These are phyloP conservation scores for Dryadomyces quercus-mongolicae DNA, from an alignment of 2,329 filamentous ascomycete genomes.

Conservation along the genomic window DNA sequence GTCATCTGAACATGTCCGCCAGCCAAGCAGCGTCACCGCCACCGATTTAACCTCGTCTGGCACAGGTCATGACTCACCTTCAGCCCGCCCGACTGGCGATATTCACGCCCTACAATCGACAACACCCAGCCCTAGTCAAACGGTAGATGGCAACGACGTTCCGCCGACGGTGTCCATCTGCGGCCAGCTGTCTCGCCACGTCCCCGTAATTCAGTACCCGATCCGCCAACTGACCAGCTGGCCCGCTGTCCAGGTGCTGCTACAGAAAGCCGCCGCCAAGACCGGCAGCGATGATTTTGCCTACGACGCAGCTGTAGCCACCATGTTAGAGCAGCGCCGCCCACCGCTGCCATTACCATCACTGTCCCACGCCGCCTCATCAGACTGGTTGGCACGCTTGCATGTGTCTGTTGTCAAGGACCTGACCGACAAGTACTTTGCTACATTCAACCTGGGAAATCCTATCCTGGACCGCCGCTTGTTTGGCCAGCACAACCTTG, in stretches of 20 bases:
- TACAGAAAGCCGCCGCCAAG: conserved; percentile 2
- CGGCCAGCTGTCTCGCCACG: conserved; percentile 2
- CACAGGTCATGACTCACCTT: conserved; percentile 13
- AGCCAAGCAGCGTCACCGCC: conserved; percentile 1
- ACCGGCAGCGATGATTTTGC: background rate
- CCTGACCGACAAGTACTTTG: conserved; percentile 39
- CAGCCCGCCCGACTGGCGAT: background rate
- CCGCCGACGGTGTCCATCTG: background rate
- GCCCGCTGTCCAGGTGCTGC: conserved; percentile 9
- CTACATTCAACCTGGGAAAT: conserved; percentile 39
- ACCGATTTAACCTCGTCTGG: conserved; percentile 4
- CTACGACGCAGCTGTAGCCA: conserved; percentile 16
- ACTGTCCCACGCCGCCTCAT: conserved; percentile 19
- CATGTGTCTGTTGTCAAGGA: conserved; percentile 35
- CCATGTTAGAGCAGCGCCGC: conserved; percentile 34
- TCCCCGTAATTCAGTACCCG: conserved; percentile 12
- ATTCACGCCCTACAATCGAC: conserved; percentile 12
- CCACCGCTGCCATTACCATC: conserved; percentile 23
- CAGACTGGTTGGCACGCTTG: conserved; percentile 31
- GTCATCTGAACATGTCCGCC: background rate
- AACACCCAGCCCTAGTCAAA: background rate
- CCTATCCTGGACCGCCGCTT: conserved; percentile 39
- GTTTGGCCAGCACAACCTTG: conserved; percentile 37
- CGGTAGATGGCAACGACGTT: background rate
- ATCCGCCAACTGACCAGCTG: conserved; percentile 12